Evolutionary conservation across 2,329 filamentous ascomycete species (phyloP).

Genomic region (Xylariaceae sp.): DNA sequence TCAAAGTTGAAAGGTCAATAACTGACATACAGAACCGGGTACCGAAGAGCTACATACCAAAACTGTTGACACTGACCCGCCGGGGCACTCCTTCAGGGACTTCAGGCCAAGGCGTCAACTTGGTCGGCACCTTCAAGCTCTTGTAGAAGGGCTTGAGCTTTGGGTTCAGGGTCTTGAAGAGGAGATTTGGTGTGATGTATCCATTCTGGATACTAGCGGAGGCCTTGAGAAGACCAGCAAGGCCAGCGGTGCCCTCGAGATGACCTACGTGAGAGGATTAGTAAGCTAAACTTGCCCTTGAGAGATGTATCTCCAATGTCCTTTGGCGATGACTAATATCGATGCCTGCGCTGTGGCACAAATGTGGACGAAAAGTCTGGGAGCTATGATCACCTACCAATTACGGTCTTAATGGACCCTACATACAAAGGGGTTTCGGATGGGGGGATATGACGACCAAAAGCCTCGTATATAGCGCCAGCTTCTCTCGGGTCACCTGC

Average conservation of each 20-base stretch:
- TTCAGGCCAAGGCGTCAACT: constrained; percentile 27
- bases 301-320: no score
- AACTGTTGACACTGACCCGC: constrained; percentile 36
- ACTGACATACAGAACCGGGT: no score
- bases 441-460: constrained; percentile 12
- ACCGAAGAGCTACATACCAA: constrained; percentile 6
- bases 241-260: constrained; percentile 35
- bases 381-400: no score
- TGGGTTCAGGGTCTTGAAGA: constrained; percentile 40
- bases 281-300: no score
- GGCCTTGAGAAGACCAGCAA: constrained; percentile 38
- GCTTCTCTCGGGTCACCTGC: constrained; percentile 35
- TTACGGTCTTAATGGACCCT: constrained; percentile 22
- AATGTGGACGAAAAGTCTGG: no score
- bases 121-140: constrained; percentile 24
- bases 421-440: constrained; percentile 16
- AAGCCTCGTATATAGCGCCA: constrained; percentile 25
- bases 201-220: constrained; percentile 28
- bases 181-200: constrained; percentile 39
- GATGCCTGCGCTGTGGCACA: no score
- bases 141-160: constrained; percentile 33
- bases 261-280: constrained; percentile 40
- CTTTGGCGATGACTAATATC: no score
- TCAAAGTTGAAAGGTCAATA: neutral
- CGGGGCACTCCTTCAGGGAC: constrained; percentile 8